Evolutionary conservation across 768 basidiomycete genomes (phyloP).

Genomic region (Tricholoma terreum): DNA sequence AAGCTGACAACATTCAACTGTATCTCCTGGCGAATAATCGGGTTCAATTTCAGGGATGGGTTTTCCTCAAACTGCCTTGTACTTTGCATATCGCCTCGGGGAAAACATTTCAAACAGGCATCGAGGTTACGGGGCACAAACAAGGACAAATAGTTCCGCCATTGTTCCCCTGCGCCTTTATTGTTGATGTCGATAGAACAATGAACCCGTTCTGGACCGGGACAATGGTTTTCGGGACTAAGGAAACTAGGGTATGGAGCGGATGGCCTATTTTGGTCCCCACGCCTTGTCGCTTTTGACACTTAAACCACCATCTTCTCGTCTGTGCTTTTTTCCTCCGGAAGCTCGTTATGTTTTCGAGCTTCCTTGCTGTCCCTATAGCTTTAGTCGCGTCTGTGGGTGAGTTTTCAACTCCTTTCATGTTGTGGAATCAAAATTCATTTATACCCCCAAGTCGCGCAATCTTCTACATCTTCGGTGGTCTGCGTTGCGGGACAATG

Average conservation of each 20-base stretch:
- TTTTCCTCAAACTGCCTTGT: no score
- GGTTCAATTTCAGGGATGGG: no score
- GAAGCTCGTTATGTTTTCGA: conserved; percentile 34
- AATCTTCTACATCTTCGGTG: conserved; percentile 54
- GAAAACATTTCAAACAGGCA: no score
- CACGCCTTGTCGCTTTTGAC: conserved; percentile 5
- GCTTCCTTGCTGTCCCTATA: conserved; percentile 30
- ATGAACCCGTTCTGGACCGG: conserved; percentile 4
- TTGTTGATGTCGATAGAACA: conserved; percentile 7
- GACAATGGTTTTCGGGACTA: conserved; percentile 15
- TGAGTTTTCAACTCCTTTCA: conserved; percentile 22
- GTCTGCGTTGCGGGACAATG: conserved; percentile 90
- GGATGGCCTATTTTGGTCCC: conserved; percentile 1
- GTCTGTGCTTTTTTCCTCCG: conserved; percentile 18
- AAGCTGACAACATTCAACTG: no score
- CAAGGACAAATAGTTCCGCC: not conserved
- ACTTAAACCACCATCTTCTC: conserved; percentile 7
- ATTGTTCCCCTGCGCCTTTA: conserved; percentile 6
- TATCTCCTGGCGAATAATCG: no score
- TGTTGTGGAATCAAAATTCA: not conserved
- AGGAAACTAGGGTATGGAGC: conserved; percentile 5
- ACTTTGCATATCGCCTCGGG: no score
- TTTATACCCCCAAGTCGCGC: conserved; percentile 41
- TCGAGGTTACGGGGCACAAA: not conserved
- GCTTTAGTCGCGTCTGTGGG: conserved; percentile 33